Evolutionary conservation across 352 stramenopile genomes (phyloP), one percentile per base, ranked within the genome.

Genomic region (Halophytophthora batemanensis): DNA sequence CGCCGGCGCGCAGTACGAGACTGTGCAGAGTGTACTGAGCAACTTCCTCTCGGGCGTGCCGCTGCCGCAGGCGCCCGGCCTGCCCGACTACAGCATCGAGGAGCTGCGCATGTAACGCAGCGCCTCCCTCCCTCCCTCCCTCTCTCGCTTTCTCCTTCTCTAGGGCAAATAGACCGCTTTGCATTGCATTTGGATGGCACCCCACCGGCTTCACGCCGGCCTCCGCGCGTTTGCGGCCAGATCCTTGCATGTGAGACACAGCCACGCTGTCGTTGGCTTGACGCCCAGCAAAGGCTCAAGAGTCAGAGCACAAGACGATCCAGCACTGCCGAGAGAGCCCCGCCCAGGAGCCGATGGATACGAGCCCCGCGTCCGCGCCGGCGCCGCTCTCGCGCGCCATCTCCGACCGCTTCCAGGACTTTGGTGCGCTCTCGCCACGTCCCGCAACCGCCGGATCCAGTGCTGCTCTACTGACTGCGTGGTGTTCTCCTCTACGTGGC

Each of bases 11-110:
- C 69, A 76, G 50, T 88, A 82, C 53, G 80, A 90, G 45, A 69
- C 59, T 36, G 77, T 91, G 15, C 74, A 88, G 37, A 77, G 68
- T 49, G 83, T 91, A 43, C 62, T 93, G 34, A 80, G 74, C 56
- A 90, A 93, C 72, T 87, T 90, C 39, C 36, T 93, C 39, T 82
- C 71, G n/a, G 75, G 77, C 34, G 74, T 88, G 45, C 71, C 71
- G 58, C 66, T 93, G 38, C 78, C 80, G 29, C 63, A 66, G 36
- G 70, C 76, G 15, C 76, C 77, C 19, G 77, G 74, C 59, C 77
- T 91, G 41, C 61, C 77, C 10, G 77, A 91, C 56, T 91, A 91
- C 64, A 82, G 71, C 45, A 86, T 91, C 62, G 80, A 91, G 65
- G 72, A 88, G 58, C 61, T 91, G 35, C 50, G 61, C 45, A 72